Percentiles rank a stretch among this genome's conserved stretches.
phyloP scores from a whole-genome alignment of 106 monocot genomes.

The Dendrobium nobile region DNA sequence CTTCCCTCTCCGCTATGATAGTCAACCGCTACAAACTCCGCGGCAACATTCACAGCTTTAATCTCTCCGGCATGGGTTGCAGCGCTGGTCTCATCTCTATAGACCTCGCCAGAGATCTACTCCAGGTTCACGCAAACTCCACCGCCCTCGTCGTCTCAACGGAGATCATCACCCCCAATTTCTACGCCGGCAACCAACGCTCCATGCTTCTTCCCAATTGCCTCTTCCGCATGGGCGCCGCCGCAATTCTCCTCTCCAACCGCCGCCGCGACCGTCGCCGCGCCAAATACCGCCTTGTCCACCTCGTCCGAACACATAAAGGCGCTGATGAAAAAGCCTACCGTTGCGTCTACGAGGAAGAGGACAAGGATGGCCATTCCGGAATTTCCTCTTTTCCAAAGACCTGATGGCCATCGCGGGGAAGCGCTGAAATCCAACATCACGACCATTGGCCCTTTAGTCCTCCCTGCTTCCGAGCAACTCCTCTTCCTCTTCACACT shows the following conservation, averaged over 20 bases:
- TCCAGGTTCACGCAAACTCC: constrained; percentile 18
- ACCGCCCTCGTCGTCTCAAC: constrained; percentile 21
- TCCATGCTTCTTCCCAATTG: constrained; percentile 25
- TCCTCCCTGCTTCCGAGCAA: constrained; percentile 26
- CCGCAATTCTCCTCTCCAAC: constrained; percentile 21
- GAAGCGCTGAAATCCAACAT: constrained; percentile 20
- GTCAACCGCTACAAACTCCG: constrained; percentile 35
- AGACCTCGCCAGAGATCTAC: constrained; percentile 10
- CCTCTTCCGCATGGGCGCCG: constrained; percentile 22
- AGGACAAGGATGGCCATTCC: constrained; percentile 10
- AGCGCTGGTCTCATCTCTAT: constrained; percentile 26
- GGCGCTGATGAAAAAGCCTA: constrained; percentile 21
- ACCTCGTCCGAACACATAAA: constrained; percentile 21
- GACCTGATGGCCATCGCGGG: constrained; percentile 27
- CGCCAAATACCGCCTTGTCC: constrained; percentile 19
- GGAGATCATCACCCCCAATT: constrained; percentile 25
- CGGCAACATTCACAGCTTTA: constrained; percentile 19
- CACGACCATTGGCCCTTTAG: constrained; percentile 17
- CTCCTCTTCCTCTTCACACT: constrained; percentile 25
- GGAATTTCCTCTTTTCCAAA: constrained; percentile 20
- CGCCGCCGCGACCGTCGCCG: constrained; percentile 11
- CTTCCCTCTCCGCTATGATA: constrained; percentile 58
- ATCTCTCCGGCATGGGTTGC: constrained; percentile 42
- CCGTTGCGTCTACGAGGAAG: constrained; percentile 22
- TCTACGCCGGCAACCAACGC: constrained; percentile 19